Base-by-base conservation (phyloP, 768 basidiomycete genomes). In the Pholiota conissans region DNA sequence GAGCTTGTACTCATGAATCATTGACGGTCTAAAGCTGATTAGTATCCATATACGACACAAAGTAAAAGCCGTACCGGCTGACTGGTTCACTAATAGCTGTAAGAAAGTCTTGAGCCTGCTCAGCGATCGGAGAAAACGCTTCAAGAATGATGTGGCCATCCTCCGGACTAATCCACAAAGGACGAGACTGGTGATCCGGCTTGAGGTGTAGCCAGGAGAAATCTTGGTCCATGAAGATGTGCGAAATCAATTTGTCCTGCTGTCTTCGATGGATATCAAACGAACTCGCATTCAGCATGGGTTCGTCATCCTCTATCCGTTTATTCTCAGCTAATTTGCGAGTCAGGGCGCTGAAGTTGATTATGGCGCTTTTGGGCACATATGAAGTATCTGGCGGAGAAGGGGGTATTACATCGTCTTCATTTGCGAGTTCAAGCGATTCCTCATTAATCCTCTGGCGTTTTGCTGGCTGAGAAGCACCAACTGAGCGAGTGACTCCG, bases 1-100 rank as follows among this genome's bases (percentile, higher is more conserved):
- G 69, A 99, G 85, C 76, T 96, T 94, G 82, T 98, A 99, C 79
- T 98, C 97, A 76, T 99, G 96, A 61, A 98, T 95, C 75, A 96
- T 94, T 48, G 93, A 88, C 52, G 97, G 97, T 79, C 96, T 96
- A 62, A 53, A 63, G 65, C 64, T 34, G 47, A 28, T 51, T 35
- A 37, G 42, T 20, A 9, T 49, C 35, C 39, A 11, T 8, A 29
- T 9, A 28, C 18, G 22, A 29, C 27, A 45, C 2, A 52, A 16
- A 27, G 6, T 27, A 20, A 51, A 35, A 55, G 66, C 79, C 91
- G 73, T 74, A 96, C 95, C 95, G 89, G 81, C 95, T 98, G 67
- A 98, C 95, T 64, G 97, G 97, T 74, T 99, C 97, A 66, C 93
- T 93, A 49, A 99, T 98, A 35, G 97, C 96, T 42, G 96, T 93